Conservation (phyloP, 257 asterid species). For the Capsicum pubescens region DNA sequence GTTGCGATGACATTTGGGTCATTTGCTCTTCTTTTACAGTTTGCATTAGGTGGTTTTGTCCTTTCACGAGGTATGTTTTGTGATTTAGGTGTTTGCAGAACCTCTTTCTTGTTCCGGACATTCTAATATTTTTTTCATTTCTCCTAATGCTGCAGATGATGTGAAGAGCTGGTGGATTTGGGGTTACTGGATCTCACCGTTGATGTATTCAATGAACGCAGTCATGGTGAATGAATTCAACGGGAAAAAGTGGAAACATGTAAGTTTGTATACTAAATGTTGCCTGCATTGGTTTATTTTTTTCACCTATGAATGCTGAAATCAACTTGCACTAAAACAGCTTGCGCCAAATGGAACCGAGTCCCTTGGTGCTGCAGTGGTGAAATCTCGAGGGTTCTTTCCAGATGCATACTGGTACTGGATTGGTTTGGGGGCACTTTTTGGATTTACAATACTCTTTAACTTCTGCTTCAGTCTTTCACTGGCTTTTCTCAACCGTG, state of each 20-base stretch:
- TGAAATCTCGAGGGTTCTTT: constrained; percentile 46
- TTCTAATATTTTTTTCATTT: constrained; percentile 1
- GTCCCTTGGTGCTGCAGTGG: constrained; percentile 38
- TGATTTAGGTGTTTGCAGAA: constrained; percentile 20
- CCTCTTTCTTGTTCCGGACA: not conserved
- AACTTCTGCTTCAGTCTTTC: constrained; percentile 39
- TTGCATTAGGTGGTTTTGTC: constrained; percentile 70
- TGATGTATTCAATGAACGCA: constrained; percentile 76
- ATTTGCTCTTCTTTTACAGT: constrained; percentile 53
- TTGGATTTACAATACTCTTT: constrained; percentile 40
- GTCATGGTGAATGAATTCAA: constrained; percentile 66
- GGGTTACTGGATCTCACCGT: constrained; percentile 75
- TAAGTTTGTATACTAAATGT: constrained; percentile 25
- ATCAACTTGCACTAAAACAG: constrained; percentile 26
- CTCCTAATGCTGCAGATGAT: constrained; percentile 34
- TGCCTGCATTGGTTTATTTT: not conserved
- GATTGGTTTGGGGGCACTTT: constrained; percentile 49
- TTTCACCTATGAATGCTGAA: not conserved
- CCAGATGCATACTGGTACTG: constrained; percentile 51
- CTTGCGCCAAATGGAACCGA: constrained; percentile 30
- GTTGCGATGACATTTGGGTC: constrained; percentile 75
- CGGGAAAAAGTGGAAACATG: constrained; percentile 64
- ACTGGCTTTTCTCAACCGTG: constrained; percentile 57
- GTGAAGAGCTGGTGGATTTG: constrained; percentile 80
- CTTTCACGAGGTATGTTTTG: constrained; percentile 59